Base-by-base conservation (phyloP, 2,329 filamentous ascomycete species). In the Diaporthe eres region DNA sequence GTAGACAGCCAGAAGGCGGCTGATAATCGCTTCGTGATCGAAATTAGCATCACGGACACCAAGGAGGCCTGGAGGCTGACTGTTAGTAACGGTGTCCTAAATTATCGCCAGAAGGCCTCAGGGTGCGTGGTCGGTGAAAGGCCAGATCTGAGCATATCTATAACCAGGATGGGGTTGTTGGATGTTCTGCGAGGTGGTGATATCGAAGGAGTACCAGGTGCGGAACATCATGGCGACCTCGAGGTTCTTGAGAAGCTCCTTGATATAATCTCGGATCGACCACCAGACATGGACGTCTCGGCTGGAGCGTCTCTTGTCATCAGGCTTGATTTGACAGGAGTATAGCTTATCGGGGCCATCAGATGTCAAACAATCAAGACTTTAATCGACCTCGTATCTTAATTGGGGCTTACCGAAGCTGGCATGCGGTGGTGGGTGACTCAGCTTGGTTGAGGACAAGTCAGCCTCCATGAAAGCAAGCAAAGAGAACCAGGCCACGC, bases 71-170 rank as follows among this genome's bases (percentile, higher is more conserved):
- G 67, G 73, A 63, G 31, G 34, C 44, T 75, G 55, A 72, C 47
- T 7, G 6, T 72, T 39, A 75, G 67, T 58, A 75, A 75, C n/a
- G 73, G 73, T 34, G 73, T 72, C 12, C 58, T 75, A 22, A 70
- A 25, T 19, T 68, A 60, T n/a, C 39, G 55, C 2, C 60, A 42
- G 61, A 22, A 60, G 34, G 34, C 37, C 47, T 12, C 28, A 44
- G 47, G 28, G 10, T 10, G 3, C 31, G 44, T 55, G 28, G 71
- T 25, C 7, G 37, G 47, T 25, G 51, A 70, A 39, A 51, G 15
- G 51, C 61, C 61, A 15, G 49, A 49, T 10, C 47, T 74, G 25
- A 37, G 25, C 8, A 70, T 74, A 28, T 15, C 49, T 3, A 44
- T 74, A 8, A 25, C 39, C 17, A 53, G 25, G n/a, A 42, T 31